phyloP scores from a whole-genome alignment of 306 rosid genomes.

The Quercus mongolica region DNA sequence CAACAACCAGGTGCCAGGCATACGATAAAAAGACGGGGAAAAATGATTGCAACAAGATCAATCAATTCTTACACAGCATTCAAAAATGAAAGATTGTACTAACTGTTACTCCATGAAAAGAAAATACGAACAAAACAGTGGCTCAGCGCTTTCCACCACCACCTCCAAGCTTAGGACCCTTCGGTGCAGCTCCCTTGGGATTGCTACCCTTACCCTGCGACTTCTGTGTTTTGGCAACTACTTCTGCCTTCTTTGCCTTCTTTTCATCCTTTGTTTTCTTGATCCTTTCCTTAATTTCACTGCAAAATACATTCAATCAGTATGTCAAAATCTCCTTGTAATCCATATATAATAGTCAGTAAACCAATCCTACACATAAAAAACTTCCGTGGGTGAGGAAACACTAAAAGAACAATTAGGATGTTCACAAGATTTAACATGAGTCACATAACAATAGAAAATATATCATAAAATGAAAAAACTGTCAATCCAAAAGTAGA shows the following conservation, averaged over 20 bases:
- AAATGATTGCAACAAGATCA: slow-evolving; percentile 10
- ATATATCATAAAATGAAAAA: too few species aligned
- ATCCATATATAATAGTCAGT: neutral
- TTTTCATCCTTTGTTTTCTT: slow-evolving; percentile 89
- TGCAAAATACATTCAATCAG: slow-evolving; percentile 13
- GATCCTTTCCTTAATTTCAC: slow-evolving; percentile 85
- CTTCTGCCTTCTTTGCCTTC: slow-evolving; percentile 89
- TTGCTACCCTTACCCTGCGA: slow-evolving; percentile 47
- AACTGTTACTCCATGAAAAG: slow-evolving; percentile 15
- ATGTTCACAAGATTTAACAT: too few species aligned
- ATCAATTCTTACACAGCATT: slow-evolving; percentile 25
- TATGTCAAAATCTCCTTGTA: neutral
- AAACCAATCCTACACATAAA: neutral
- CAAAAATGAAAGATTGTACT: slow-evolving; percentile 15
- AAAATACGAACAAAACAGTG: neutral
- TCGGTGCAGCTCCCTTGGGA: slow-evolving; percentile 56
- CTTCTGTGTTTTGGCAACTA: slow-evolving; percentile 55
- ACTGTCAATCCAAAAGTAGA: neutral
- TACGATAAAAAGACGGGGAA: neutral
- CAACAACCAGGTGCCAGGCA: slow-evolving; percentile 16
- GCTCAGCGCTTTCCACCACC: slow-evolving; percentile 86
- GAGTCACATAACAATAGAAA: neutral
- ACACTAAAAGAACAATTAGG: neutral
- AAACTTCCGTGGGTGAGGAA: neutral
- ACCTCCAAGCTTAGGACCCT: slow-evolving; percentile 89